Percentiles rank a stretch among this genome's conserved stretches.
Conservation (phyloP, 2,329 filamentous ascomycete genomes). For the Phyllosticta paracitricarpa region DNA sequence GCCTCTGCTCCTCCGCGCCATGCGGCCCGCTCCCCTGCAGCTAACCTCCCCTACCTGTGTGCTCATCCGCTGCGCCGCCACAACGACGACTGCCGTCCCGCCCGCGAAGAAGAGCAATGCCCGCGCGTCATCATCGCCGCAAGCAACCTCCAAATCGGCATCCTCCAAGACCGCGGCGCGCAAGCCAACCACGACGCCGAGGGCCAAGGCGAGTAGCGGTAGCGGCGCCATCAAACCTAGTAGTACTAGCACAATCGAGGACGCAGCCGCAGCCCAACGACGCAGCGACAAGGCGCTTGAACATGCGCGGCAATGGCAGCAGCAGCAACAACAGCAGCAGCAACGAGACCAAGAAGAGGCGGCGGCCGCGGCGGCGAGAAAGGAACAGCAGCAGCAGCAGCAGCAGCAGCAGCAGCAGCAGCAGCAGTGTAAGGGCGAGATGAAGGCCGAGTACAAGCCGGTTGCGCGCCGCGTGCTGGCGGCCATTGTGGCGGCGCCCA, state of each 20-base stretch:
- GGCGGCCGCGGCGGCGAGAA: too few species aligned
- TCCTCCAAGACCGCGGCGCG: not conserved
- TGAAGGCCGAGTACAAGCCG: constrained; percentile 18
- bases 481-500: constrained; percentile 26
- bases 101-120: not conserved
- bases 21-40: too few species aligned
- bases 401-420: not conserved
- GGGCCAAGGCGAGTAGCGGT: not conserved
- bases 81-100: too few species aligned
- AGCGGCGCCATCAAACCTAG: not conserved
- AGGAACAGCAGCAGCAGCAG: not conserved
- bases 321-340: not conserved
- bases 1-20: too few species aligned
- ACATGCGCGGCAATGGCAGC: not conserved
- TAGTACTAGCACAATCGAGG: not conserved
- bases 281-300: not conserved
- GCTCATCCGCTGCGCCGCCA: too few species aligned
- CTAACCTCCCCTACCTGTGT: too few species aligned
- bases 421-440: not conserved
- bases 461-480: constrained; percentile 21
- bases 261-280: not conserved
- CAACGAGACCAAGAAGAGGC: not conserved
- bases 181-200: not conserved
- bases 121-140: not conserved
- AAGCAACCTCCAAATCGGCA: not conserved